A percentile compares a stretch with the other conserved stretches of the same genome.
These are phyloP conservation scores for Chalciporus piperatus DNA, from an alignment of 768 basidiomycete genomes.

Conservation along the genomic window DNA sequence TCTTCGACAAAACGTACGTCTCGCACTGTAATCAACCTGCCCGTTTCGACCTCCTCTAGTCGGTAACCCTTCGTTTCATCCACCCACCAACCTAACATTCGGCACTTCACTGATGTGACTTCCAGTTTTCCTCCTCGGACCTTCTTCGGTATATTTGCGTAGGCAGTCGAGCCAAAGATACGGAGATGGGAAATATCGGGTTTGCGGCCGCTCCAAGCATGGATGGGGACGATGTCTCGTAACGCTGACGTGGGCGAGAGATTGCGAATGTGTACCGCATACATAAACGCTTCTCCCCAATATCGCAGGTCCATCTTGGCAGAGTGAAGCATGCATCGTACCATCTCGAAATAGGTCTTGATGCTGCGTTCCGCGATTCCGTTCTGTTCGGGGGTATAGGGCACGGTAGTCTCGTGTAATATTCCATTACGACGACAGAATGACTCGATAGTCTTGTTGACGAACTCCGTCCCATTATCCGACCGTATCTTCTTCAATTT, in stretches of 20 bases:
- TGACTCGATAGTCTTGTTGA: neutral
- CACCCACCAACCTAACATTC: slow-evolving; percentile 1
- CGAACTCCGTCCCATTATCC: slow-evolving; percentile 16
- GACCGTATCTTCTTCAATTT: neutral
- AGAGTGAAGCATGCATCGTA: no score
- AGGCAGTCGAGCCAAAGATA: slow-evolving; percentile 32
- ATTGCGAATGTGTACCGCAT: slow-evolving; percentile 16
- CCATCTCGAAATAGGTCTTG: no score
- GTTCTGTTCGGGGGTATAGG: slow-evolving; percentile 27
- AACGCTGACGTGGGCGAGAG: slow-evolving; percentile 13
- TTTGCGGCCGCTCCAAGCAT: slow-evolving; percentile 17
- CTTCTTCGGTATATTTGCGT: slow-evolving; percentile 29
- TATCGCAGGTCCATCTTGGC: no score
- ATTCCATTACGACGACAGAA: slow-evolving; percentile 7
- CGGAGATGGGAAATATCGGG: slow-evolving; percentile 31
- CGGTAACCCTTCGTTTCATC: slow-evolving; percentile 7
- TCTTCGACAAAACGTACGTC: no score
- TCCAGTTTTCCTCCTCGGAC: slow-evolving; percentile 14
- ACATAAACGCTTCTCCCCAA: slow-evolving; percentile 2
- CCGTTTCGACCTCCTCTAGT: neutral
- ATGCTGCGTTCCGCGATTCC: slow-evolving; percentile 9
- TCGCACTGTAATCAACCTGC: no score
- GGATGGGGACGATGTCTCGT: slow-evolving; percentile 14
- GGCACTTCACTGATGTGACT: slow-evolving; percentile 1
- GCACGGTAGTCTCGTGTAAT: slow-evolving; percentile 9